Evolutionary conservation across 1,139 yeast species (phyloP).

Genomic region (Debaryomyces coudertii): DNA sequence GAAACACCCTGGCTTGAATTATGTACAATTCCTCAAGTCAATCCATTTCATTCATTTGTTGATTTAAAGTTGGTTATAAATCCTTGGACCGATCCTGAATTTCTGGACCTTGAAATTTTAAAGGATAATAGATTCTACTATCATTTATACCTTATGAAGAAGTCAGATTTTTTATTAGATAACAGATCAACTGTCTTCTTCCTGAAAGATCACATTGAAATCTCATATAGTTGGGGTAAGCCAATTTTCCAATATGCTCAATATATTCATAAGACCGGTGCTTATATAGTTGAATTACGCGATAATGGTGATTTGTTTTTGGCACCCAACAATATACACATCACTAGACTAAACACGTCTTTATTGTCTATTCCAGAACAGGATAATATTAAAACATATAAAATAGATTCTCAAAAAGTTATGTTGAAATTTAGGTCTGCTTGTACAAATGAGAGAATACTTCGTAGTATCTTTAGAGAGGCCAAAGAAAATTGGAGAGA

Average conservation of each 20-base stretch:
- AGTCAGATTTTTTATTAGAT: conserved; percentile 77
- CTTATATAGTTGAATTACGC: conserved; percentile 84
- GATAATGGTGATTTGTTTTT: conserved; percentile 79
- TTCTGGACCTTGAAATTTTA: conserved; percentile 50
- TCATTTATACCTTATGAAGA: conserved; percentile 63
- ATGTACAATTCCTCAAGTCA: conserved; percentile 70
- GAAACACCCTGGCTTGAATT: conserved; percentile 93
- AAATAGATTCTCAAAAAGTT: conserved; percentile 68
- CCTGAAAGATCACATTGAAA: conserved; percentile 54
- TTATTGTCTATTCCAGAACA: conserved; percentile 29
- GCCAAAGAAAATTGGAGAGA: conserved; percentile 56
- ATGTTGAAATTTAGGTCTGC: conserved; percentile 68
- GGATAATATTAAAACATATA: conserved; percentile 33
- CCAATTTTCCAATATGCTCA: conserved; percentile 84
- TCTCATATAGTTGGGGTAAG: conserved; percentile 88
- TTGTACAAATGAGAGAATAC: conserved; percentile 54
- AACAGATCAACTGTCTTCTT: conserved; percentile 73
- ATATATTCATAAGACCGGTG: conserved; percentile 86
- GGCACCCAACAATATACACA: conserved; percentile 79
- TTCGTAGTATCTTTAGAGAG: conserved; percentile 58
- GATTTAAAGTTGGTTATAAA: conserved; percentile 63
- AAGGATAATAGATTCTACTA: conserved; percentile 59
- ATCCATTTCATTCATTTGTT: conserved; percentile 89
- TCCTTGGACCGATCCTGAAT: conserved; percentile 68
- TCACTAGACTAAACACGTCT: conserved; percentile 58